phyloP scores from a whole-genome alignment of 805 yeast genomes.

The Zygoascus tannicola region DNA sequence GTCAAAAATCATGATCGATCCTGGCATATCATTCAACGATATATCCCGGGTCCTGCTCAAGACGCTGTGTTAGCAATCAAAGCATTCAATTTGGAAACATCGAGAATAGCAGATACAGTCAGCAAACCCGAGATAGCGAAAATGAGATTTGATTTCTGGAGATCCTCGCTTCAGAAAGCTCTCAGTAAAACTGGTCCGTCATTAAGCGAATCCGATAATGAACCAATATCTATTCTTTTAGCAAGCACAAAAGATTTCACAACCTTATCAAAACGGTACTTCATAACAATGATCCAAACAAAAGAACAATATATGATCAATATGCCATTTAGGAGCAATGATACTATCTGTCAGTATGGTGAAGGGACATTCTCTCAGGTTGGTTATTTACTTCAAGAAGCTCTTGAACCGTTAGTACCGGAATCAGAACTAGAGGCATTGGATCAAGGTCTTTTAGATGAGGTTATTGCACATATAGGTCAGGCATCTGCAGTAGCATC shows the following conservation, averaged over 20 bases:
- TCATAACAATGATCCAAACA: slow-evolving; percentile 53
- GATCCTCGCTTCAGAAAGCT: slow-evolving; percentile 45
- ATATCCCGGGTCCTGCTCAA: slow-evolving; percentile 56
- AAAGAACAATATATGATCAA: slow-evolving; percentile 44
- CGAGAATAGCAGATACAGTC: slow-evolving; percentile 38
- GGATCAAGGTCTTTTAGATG: slow-evolving; percentile 36
- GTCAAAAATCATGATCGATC: slow-evolving; percentile 43
- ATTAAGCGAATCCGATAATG: slow-evolving; percentile 21
- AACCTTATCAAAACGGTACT: slow-evolving; percentile 42
- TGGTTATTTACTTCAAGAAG: slow-evolving; percentile 55
- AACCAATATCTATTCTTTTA: slow-evolving; percentile 56
- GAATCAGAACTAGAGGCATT: slow-evolving; percentile 31
- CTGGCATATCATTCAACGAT: slow-evolving; percentile 55
- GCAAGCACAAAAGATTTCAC: slow-evolving; percentile 42
- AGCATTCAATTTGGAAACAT: slow-evolving; percentile 57
- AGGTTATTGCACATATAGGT: slow-evolving; percentile 71
- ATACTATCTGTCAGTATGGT: slow-evolving; percentile 63
- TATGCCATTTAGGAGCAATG: slow-evolving; percentile 38
- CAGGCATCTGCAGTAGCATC: slow-evolving; percentile 69
- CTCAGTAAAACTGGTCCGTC: slow-evolving; percentile 27
- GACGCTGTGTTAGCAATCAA: slow-evolving; percentile 55
- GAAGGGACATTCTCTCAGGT: slow-evolving; percentile 73
- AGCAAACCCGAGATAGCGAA: slow-evolving; percentile 28
- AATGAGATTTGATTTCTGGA: slow-evolving; percentile 67
- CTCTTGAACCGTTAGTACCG: slow-evolving; percentile 48